Conservation (phyloP, 2,329 filamentous ascomycete species). For the Curvularia hawaiiensis region DNA sequence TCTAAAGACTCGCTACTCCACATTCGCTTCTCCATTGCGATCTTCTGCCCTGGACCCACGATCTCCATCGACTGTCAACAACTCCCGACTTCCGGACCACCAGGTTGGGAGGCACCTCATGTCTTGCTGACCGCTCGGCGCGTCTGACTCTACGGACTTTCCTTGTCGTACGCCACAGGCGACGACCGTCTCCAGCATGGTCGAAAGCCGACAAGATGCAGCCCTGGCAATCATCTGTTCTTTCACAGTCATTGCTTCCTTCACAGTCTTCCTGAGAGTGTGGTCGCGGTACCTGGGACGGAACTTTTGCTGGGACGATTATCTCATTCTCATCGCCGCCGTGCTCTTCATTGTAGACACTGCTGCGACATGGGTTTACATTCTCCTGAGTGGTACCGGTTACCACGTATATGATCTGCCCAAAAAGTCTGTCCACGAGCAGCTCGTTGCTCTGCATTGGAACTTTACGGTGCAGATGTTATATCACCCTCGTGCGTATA, state of each 20-base stretch:
- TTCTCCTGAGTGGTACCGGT: conserved; percentile 41
- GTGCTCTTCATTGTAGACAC: conserved; percentile 34
- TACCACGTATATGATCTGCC: conserved; percentile 41
- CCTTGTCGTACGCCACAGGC: conserved; percentile 2
- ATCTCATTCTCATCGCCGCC: conserved; percentile 35
- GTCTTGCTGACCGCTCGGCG: neutral
- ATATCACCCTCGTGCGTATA: conserved; percentile 38
- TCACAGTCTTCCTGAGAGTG: conserved; percentile 35
- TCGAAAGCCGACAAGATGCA: conserved; percentile 35
- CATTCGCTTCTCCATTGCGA: conserved; percentile 8
- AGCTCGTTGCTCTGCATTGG: conserved; percentile 38
- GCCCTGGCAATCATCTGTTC: conserved; percentile 33
- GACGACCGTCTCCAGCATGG: conserved; percentile 20
- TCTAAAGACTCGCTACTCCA: conserved; percentile 8
- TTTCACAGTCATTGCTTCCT: conserved; percentile 35
- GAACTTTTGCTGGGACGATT: conserved; percentile 44
- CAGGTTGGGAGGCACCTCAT: neutral
- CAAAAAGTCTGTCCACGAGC: conserved; percentile 33
- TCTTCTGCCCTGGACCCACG: conserved; percentile 10
- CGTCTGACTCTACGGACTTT: neutral
- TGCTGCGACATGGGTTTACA: conserved; percentile 32
- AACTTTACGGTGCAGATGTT: conserved; percentile 46
- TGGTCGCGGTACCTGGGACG: conserved; percentile 37
- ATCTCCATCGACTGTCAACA: conserved; percentile 4
- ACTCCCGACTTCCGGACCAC: conserved; percentile 1